Percentiles rank a stretch among this genome's conserved stretches.
phyloP scores from a whole-genome alignment of 2,329 filamentous ascomycete genomes.

The Apiospora kogelbergensis region DNA sequence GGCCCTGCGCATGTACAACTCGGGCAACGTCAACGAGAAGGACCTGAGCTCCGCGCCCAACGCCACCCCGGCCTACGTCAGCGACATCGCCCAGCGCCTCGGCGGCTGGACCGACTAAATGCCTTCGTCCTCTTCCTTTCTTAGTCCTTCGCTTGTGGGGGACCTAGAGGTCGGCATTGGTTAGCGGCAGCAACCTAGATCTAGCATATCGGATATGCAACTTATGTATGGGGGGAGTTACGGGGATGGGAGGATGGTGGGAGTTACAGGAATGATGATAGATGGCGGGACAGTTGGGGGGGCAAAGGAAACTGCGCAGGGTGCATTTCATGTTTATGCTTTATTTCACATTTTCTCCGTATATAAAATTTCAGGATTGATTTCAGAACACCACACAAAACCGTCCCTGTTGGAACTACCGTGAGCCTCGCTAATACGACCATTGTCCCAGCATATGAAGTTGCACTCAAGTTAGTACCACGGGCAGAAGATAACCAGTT shows the following conservation, averaged over 20 bases:
- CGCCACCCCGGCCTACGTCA: slow-evolving; percentile 38
- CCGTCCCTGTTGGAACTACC: too few species aligned
- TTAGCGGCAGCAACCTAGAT: too few species aligned
- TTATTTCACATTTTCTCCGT: background rate
- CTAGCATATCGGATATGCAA: background rate
- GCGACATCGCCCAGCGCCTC: slow-evolving; percentile 38
- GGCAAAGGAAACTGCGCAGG: background rate
- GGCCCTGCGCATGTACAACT: slow-evolving; percentile 41
- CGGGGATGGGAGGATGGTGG: background rate
- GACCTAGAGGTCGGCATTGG: background rate
- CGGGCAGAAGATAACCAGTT: too few species aligned
- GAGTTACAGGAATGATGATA: background rate
- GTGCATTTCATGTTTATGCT: background rate
- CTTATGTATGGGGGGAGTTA: background rate
- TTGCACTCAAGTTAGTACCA: too few species aligned
- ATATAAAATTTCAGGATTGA: background rate
- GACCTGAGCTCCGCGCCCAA: slow-evolving; percentile 36
- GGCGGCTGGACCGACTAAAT: slow-evolving; percentile 33
- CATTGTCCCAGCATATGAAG: too few species aligned
- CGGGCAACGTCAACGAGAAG: slow-evolving; percentile 33
- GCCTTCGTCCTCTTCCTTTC: background rate
- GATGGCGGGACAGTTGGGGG: background rate
- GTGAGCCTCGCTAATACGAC: too few species aligned
- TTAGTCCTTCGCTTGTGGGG: background rate
- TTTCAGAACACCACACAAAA: too few species aligned